Evolutionary conservation across 1,284 basidiomycete genomes (phyloP).

Genomic region (Thelephora terrestris): DNA sequence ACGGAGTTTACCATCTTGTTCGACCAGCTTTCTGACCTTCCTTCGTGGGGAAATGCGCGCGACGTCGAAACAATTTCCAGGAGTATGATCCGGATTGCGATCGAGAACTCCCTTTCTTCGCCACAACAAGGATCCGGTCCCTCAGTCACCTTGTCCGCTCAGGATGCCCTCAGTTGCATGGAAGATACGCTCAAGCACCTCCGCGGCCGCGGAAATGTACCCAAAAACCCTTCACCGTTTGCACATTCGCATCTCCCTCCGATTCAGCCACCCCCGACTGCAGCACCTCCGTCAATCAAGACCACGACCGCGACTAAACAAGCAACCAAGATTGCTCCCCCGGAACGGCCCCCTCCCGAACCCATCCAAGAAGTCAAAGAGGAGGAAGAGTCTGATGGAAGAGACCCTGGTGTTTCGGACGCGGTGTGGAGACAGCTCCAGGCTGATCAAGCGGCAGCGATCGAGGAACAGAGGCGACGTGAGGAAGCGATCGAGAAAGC

Average conservation of each 20-base stretch:
- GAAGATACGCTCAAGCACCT: conserved; percentile 14
- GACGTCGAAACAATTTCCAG: conserved; percentile 35
- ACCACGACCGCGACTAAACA: conserved; percentile 2
- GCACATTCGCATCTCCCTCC: background rate
- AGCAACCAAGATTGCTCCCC: background rate
- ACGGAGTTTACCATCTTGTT: conserved; percentile 28
- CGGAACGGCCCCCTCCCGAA: background rate
- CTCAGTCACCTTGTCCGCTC: conserved; percentile 2
- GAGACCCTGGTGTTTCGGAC: conserved; percentile 38
- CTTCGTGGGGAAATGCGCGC: conserved; percentile 55
- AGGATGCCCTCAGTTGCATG: conserved; percentile 19
- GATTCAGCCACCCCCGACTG: conserved; percentile 2
- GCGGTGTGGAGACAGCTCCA: conserved; percentile 33
- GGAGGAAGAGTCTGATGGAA: conserved; percentile 8
- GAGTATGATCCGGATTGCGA: conserved; percentile 29
- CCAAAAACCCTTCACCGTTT: background rate
- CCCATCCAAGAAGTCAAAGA: background rate
- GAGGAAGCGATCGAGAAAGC: conserved; percentile 11
- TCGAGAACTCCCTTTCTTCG: conserved; percentile 6
- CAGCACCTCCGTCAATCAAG: background rate
- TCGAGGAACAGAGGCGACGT: conserved; percentile 12
- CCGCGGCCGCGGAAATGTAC: background rate
- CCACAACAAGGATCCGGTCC: background rate
- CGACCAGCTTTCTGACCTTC: conserved; percentile 30
- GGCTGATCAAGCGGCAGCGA: conserved; percentile 23